Percentiles rank a stretch among this genome's conserved stretches.
Conservation (phyloP, 371 early-diverging fungal species). For the Chytridium lagenaria region DNA sequence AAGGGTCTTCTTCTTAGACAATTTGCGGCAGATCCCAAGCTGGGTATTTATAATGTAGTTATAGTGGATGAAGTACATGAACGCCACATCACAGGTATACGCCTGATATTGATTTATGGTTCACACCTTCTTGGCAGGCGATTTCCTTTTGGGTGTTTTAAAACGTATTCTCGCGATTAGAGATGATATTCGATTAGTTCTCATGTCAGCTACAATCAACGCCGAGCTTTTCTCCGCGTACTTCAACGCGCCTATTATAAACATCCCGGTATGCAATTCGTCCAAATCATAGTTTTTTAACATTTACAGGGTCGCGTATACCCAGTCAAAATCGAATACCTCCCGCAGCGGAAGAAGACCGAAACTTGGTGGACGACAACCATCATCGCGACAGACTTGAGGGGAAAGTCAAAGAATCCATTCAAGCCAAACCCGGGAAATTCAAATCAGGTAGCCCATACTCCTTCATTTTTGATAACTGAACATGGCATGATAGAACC, state of each 20-base stretch:
- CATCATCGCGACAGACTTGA: constrained; percentile 54
- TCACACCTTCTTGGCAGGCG: constrained; percentile 68
- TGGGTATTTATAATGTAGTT: constrained; percentile 74
- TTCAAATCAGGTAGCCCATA: constrained; percentile 47
- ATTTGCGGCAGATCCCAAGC: constrained; percentile 70
- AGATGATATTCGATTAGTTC: constrained; percentile 80
- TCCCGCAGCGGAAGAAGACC: constrained; percentile 83
- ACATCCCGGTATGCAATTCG: constrained; percentile 67
- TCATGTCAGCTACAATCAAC: constrained; percentile 98
- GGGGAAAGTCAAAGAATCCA: constrained; percentile 48
- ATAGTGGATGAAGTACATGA: constrained; percentile 99
- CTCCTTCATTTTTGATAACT: too few species aligned
- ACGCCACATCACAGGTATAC: constrained; percentile 70
- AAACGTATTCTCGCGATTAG: constrained; percentile 79
- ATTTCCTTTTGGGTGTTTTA: constrained; percentile 94
- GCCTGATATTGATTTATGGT: background rate
- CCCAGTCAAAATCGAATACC: constrained; percentile 85
- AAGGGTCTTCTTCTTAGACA: constrained; percentile 81
- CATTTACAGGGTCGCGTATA: constrained; percentile 71
- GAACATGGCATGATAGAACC: too few species aligned
- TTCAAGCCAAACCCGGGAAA: constrained; percentile 49
- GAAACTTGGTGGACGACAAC: constrained; percentile 63
- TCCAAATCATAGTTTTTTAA: background rate
- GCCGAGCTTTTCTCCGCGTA: constrained; percentile 89
- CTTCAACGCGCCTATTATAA: constrained; percentile 63